Percentiles rank a stretch among this genome's conserved stretches.
Conservation (phyloP, 1,284 basidiomycete species). For the Ganoderma sp. region DNA sequence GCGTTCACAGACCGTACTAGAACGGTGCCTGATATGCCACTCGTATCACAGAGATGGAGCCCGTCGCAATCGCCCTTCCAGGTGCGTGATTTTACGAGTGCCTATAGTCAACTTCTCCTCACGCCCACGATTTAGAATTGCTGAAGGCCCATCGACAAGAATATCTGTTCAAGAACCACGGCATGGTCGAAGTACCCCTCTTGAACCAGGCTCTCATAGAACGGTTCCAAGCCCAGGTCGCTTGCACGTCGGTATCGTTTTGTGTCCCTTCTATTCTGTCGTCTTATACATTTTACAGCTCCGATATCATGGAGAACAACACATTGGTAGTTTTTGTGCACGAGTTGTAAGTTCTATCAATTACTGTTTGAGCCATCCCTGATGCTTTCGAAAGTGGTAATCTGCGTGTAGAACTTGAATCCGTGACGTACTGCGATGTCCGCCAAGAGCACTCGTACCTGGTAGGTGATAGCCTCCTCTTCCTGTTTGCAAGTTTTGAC, state of each 20-base stretch:
- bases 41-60: slow-evolving; percentile 55
- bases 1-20: not conserved
- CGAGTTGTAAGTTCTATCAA: slow-evolving; percentile 76
- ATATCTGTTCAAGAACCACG: slow-evolving; percentile 73
- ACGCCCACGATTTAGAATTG: slow-evolving; percentile 55
- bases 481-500: not conserved
- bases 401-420: slow-evolving; percentile 79
- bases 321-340: slow-evolving; percentile 86
- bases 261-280: slow-evolving; percentile 1
- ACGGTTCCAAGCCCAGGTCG: slow-evolving; percentile 78
- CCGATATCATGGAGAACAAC: slow-evolving; percentile 69
- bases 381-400: slow-evolving; percentile 68
- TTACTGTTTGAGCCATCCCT: slow-evolving; percentile 7
- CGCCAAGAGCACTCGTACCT: slow-evolving; percentile 83
- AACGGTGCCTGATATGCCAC: slow-evolving; percentile 13
- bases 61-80: slow-evolving; percentile 68
- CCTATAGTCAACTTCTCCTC: not conserved
- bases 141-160: slow-evolving; percentile 86
- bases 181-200: slow-evolving; percentile 84
- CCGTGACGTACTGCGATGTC: slow-evolving; percentile 74
- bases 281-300: slow-evolving; percentile 45
- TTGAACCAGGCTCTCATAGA: slow-evolving; percentile 67
- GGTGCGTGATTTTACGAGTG: slow-evolving; percentile 44
- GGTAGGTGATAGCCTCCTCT: slow-evolving; percentile 46
- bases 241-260: slow-evolving; percentile 74